These are phyloP conservation scores for Xerocomus nothofagi DNA, from an alignment of 1,284 basidiomycete species.

Conservation along the genomic window DNA sequence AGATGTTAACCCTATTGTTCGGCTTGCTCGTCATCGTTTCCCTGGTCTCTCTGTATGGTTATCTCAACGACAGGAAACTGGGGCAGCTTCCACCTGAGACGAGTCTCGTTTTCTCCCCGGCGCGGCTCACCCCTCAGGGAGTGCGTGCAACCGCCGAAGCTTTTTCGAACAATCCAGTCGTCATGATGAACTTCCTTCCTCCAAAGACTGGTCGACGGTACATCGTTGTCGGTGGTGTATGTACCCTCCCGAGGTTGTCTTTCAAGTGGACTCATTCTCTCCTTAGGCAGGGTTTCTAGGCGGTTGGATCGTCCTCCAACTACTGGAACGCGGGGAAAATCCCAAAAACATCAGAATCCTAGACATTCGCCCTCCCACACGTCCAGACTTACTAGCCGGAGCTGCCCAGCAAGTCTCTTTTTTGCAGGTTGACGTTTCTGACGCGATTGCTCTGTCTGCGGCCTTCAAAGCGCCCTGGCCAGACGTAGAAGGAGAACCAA, in stretches of 20 bases:
- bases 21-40: slow-evolving; percentile 5
- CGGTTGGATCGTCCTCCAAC: slow-evolving; percentile 70
- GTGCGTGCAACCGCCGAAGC: slow-evolving; percentile 39
- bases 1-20: slow-evolving; percentile 18
- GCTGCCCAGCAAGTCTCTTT: slow-evolving; percentile 53
- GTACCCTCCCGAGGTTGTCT: no score
- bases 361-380: slow-evolving; percentile 59
- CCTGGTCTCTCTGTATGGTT: slow-evolving; percentile 43
- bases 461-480: slow-evolving; percentile 71
- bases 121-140: slow-evolving; percentile 43
- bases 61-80: slow-evolving; percentile 53
- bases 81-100: slow-evolving; percentile 44
- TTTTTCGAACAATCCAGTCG: slow-evolving; percentile 37
- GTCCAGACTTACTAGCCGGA: slow-evolving; percentile 53
- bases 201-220: slow-evolving; percentile 56
- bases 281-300: slow-evolving; percentile 68
- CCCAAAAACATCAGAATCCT: slow-evolving; percentile 63
- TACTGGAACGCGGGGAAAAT: slow-evolving; percentile 68
- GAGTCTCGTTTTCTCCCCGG: slow-evolving; percentile 42
- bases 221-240: slow-evolving; percentile 55
- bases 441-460: slow-evolving; percentile 49
- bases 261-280: slow-evolving; percentile 6
- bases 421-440: slow-evolving; percentile 56
- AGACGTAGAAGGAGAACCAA: slow-evolving; percentile 20
- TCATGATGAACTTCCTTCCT: slow-evolving; percentile 39